phyloP scores from a whole-genome alignment of 495 filamentous ascomycete genomes.

The Neurospora sublineolata region DNA sequence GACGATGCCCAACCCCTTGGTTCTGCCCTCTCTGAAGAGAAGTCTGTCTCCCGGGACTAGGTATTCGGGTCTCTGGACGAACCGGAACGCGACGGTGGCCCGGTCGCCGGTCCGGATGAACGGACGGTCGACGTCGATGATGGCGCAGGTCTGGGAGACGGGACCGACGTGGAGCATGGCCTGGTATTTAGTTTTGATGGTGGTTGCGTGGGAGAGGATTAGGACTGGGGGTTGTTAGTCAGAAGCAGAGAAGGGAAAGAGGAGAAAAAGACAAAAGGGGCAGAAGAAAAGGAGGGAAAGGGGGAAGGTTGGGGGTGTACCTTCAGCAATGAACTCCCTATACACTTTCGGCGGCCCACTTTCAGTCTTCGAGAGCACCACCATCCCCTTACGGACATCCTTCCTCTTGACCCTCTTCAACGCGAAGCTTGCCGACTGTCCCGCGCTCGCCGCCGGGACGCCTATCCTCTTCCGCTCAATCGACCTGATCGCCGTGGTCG shows the following conservation, averaged over 20 bases:
- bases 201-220: constrained; percentile 94
- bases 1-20: constrained; percentile 91
- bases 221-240: constrained; percentile 45
- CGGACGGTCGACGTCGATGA: constrained; percentile 94
- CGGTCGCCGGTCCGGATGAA: constrained; percentile 91
- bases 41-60: constrained; percentile 78
- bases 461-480: constrained; percentile 93
- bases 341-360: constrained; percentile 65
- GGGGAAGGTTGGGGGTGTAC: constrained; percentile 21
- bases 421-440: constrained; percentile 87
- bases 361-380: constrained; percentile 77
- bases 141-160: constrained; percentile 88
- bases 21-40: constrained; percentile 87
- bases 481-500: constrained; percentile 74
- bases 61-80: constrained; percentile 94
- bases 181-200: constrained; percentile 95
- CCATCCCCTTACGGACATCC: constrained; percentile 98
- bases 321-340: constrained; percentile 88
- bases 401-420: constrained; percentile 74
- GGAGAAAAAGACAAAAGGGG: neutral
- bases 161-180: constrained; percentile 97
- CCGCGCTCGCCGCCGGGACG: constrained; percentile 80
- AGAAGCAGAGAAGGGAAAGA: neutral
- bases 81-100: constrained; percentile 83
- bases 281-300: neutral